Evolutionary conservation across 495 filamentous ascomycete species (phyloP).

Genomic region (Chaetomium fimeti): DNA sequence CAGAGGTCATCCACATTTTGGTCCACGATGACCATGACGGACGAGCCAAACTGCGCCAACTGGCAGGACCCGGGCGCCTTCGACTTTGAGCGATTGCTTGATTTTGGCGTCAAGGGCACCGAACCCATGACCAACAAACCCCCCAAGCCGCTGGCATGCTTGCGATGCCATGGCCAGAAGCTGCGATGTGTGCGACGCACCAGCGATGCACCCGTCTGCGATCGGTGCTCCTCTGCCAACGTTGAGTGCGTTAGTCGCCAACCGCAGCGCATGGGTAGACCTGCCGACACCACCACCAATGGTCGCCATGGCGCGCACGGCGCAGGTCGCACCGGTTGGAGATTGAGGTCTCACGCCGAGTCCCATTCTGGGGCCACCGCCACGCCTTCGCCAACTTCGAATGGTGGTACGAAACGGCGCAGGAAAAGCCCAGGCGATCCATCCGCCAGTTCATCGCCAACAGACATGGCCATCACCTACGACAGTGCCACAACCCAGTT

Average conservation of each 20-base stretch:
- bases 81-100: slow-evolving; percentile 4
- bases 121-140: background rate
- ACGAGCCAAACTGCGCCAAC: background rate
- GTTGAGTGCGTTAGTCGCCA: background rate
- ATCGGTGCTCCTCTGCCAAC: background rate
- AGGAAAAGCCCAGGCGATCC: background rate
- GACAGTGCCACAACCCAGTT: background rate
- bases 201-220: slow-evolving; percentile 1
- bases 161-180: background rate
- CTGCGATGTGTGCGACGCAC: background rate
- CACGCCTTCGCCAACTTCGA: background rate
- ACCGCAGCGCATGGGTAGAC: slow-evolving; percentile 4
- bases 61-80: background rate
- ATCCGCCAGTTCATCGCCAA: background rate
- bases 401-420: background rate
- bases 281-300: background rate
- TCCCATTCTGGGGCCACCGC: no score
- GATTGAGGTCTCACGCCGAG: no score
- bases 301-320: background rate
- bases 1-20: no score
- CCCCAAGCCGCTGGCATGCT: background rate
- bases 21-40: background rate
- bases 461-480: background rate
- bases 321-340: no score
- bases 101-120: background rate